Base-by-base conservation (phyloP, 306 rosid species). In the Cucumis melo region DNA sequence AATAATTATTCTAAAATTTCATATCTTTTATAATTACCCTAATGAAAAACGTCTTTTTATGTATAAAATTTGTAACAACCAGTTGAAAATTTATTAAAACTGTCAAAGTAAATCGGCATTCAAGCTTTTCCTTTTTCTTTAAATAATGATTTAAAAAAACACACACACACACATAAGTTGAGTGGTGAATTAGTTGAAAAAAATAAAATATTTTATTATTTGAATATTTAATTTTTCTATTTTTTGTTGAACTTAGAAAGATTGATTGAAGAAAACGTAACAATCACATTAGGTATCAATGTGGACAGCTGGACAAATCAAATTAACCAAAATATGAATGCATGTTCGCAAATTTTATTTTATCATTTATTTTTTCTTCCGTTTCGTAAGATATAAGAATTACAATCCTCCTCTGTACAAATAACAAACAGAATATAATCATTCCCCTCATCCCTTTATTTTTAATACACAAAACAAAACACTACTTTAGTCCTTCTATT, bases 361-460 rank as follows among this genome's bases (percentile, higher is more conserved):
- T 38, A 36, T 41, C 42, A 38, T 38, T 39, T 41, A 0, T 1
- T 41, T 41, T 42, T 4, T 21, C 29, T 27, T 1, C 73, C 16
- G n/a, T 65, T 65, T 65, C 15, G 73, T 65, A 65, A 38, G 29
- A 65, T 65, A 51, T 39, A 65, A 65, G 73, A 65, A 65, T 65
- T n/a, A 38, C 10, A 34, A 19, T 17, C 4, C 3, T 10, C 21
- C 72, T 38, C 24, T 38, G 1, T 20, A 27, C 8, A 65, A 36
- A 19, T 29, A 27, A 62, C 38, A 7, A 5, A 27, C 5, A 5
- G 27, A 59, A 3, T 9, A 24, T 3, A 7, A 7, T 54, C 23
- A 6, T 54, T 17, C 19, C 19, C 58, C n/a, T 54, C 21, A 4
- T 2, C 23, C 23, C 58, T 54, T 54, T 19, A 54, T 51, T 14